These are phyloP conservation scores for Colletotrichum abscissum DNA, from an alignment of 2,329 filamentous ascomycete species.

Conservation along the genomic window DNA sequence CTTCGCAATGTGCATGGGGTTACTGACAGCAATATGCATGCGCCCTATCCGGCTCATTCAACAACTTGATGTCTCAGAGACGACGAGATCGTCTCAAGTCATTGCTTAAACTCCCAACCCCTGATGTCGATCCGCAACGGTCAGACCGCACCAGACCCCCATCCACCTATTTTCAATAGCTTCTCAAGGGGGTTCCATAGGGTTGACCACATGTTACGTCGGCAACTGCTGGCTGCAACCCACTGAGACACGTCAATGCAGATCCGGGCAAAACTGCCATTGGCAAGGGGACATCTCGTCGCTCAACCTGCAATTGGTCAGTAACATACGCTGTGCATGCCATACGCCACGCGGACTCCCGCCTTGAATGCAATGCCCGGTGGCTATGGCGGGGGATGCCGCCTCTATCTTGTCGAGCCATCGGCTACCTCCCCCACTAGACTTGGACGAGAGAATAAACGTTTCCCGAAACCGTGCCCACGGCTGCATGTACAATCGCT, in stretches of 20 bases:
- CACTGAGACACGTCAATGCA: conserved; percentile 13
- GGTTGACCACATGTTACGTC: conserved; percentile 9
- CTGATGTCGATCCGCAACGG: conserved; percentile 2
- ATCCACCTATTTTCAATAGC: background rate
- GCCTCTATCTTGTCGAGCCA: background rate
- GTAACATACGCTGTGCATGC: background rate
- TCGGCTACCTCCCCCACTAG: background rate
- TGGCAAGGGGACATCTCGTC: background rate
- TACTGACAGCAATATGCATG: background rate
- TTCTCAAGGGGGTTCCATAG: background rate
- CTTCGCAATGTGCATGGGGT: background rate
- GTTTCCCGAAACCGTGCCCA: background rate
- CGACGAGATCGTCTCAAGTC: conserved; percentile 3
- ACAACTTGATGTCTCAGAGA: background rate
- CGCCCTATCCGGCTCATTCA: background rate
- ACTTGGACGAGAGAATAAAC: background rate
- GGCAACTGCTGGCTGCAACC: conserved; percentile 18
- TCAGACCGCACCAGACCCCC: background rate
- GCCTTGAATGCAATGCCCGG: background rate
- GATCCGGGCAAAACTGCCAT: background rate
- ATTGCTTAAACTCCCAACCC: background rate
- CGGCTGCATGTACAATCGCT: background rate
- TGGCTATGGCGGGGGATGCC: background rate
- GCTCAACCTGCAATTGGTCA: background rate
- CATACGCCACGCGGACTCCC: background rate